Evolutionary conservation across 2,329 filamentous ascomycete genomes (phyloP).

Genomic region (Cercospora janseana): DNA sequence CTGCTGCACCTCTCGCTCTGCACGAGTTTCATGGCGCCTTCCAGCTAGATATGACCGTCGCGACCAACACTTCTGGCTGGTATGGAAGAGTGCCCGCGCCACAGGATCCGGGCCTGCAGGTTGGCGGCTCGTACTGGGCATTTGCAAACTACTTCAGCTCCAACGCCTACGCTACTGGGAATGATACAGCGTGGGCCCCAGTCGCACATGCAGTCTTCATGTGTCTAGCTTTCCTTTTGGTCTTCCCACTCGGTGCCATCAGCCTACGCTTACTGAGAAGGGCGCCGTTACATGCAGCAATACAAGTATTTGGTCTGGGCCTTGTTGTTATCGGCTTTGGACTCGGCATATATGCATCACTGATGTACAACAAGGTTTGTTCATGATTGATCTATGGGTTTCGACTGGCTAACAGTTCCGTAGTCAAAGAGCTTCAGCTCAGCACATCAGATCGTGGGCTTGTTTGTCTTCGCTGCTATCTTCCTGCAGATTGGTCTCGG

Average conservation of each 20-base stretch:
- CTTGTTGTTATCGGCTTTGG: slow-evolving; percentile 42
- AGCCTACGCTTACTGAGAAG: slow-evolving; percentile 42
- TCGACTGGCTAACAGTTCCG: neutral
- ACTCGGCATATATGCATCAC: slow-evolving; percentile 45
- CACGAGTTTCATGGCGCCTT: slow-evolving; percentile 44
- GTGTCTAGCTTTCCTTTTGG: slow-evolving; percentile 38
- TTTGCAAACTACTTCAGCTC: slow-evolving; percentile 30
- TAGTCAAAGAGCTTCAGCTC: slow-evolving; percentile 46
- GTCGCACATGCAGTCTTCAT: slow-evolving; percentile 38
- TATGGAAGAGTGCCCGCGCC: slow-evolving; percentile 40
- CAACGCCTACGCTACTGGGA: slow-evolving; percentile 30
- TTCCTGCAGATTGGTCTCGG: slow-evolving; percentile 42
- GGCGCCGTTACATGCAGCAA: slow-evolving; percentile 44
- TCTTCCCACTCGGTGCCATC: slow-evolving; percentile 40
- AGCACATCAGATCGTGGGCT: slow-evolving; percentile 50
- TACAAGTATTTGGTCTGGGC: slow-evolving; percentile 41
- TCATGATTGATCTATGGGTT: neutral
- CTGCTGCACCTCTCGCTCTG: slow-evolving; percentile 38
- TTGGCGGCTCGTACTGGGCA: slow-evolving; percentile 28
- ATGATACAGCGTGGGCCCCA: slow-evolving; percentile 22
- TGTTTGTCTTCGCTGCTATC: slow-evolving; percentile 40
- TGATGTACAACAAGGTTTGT: slow-evolving; percentile 43
- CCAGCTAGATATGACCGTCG: slow-evolving; percentile 43
- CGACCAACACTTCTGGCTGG: slow-evolving; percentile 34
- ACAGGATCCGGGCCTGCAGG: slow-evolving; percentile 25